These are phyloP conservation scores for Dalechampia spathulata DNA, from an alignment of 441 rosid genomes.

Conservation along the genomic window DNA sequence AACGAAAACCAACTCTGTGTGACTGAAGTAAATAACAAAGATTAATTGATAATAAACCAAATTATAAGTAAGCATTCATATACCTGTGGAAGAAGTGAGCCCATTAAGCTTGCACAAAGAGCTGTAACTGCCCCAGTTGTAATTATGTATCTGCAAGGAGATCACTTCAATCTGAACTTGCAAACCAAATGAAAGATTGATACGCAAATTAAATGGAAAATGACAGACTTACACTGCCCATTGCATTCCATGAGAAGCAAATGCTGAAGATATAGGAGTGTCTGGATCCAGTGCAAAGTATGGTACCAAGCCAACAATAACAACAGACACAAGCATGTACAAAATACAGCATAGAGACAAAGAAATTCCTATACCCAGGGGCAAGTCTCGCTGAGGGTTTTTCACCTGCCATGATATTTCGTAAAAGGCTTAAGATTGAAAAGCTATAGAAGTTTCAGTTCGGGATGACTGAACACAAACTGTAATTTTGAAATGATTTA, in stretches of 20 bases:
- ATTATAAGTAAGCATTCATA: conserved; percentile 5
- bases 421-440: background rate
- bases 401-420: conserved; percentile 40
- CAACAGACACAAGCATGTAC: conserved; percentile 82
- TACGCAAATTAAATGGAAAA: conserved; percentile 6
- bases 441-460: background rate
- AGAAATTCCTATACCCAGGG: conserved; percentile 73
- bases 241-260: conserved; percentile 81
- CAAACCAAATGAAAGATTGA: background rate
- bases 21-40: background rate
- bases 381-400: conserved; percentile 79
- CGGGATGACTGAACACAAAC: no score
- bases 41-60: background rate
- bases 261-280: conserved; percentile 88
- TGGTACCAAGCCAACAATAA: conserved; percentile 82
- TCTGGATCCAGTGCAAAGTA: conserved; percentile 75
- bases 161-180: background rate
- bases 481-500: background rate
- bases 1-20: background rate
- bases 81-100: conserved; percentile 82
- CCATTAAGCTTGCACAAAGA: conserved; percentile 75
- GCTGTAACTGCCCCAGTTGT: conserved; percentile 84
- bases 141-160: conserved; percentile 44
- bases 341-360: conserved; percentile 62
- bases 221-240: conserved; percentile 76